Evolutionary conservation across 164 flowering plant genomes (phyloP).

Genomic region (Dillenia suffruticosa): DNA sequence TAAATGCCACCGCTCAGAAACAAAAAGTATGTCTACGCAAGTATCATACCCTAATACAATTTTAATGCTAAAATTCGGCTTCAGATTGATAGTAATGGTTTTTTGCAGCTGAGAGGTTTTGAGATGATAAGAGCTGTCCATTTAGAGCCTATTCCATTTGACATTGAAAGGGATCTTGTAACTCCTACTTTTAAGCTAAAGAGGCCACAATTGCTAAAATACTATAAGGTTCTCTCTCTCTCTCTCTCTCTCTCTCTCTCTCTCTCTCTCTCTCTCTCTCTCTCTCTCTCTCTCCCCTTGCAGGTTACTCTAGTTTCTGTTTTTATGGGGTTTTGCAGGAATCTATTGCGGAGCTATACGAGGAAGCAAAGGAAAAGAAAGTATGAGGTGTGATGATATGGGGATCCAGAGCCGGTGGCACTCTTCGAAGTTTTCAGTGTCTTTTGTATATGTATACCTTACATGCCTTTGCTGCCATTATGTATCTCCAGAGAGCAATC

Average conservation of each 20-base stretch:
- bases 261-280: not conserved
- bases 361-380: slow-evolving; percentile 53
- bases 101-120: slow-evolving; percentile 80
- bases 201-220: slow-evolving; percentile 78
- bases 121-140: slow-evolving; percentile 81
- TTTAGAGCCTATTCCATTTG: slow-evolving; percentile 85
- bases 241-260: not conserved
- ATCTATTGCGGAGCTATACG: slow-evolving; percentile 54
- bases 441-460: too few species aligned
- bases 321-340: slow-evolving; percentile 34
- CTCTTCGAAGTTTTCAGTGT: too few species aligned
- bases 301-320: not conserved
- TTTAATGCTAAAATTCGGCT: not conserved
- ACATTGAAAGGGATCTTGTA: slow-evolving; percentile 76
- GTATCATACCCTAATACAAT: not conserved
- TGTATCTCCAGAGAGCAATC: too few species aligned
- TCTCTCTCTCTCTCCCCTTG: not conserved
- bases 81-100: slow-evolving; percentile 13
- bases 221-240: slow-evolving; percentile 62
- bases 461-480: too few species aligned
- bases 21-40: slow-evolving; percentile 43
- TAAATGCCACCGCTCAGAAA: slow-evolving; percentile 58
- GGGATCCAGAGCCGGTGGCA: too few species aligned
- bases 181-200: slow-evolving; percentile 96
- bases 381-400: slow-evolving; percentile 17